A percentile compares a stretch with the other conserved stretches of the same genome.
phyloP scores from a whole-genome alignment of 495 filamentous ascomycete species.

The Xylaria castorea region DNA sequence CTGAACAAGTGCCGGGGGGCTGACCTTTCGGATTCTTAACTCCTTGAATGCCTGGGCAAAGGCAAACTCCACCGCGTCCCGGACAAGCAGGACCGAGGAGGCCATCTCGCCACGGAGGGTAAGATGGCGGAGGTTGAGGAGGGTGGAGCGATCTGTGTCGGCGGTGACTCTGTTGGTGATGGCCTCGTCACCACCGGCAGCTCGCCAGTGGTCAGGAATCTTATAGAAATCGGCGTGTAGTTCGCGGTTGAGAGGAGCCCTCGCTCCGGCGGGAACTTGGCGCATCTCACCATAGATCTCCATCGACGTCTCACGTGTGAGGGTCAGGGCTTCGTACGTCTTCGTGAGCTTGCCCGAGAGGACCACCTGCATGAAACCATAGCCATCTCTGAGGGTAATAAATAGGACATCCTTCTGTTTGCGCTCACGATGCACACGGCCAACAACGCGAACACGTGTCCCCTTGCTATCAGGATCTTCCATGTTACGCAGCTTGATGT shows the following conservation, averaged over 20 bases:
- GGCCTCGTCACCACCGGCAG: constrained; percentile 86
- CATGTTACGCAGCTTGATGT: constrained; percentile 24
- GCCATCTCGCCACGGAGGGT: constrained; percentile 88
- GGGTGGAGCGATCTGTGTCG: constrained; percentile 70
- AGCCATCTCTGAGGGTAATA: constrained; percentile 85
- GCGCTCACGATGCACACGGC: constrained; percentile 84
- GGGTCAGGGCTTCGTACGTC: constrained; percentile 88
- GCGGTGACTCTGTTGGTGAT: constrained; percentile 89
- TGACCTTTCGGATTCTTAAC: constrained; percentile 80
- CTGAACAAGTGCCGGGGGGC: constrained; percentile 96
- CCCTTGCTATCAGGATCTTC: constrained; percentile 60
- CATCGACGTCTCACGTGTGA: constrained; percentile 89
- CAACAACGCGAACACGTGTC: constrained; percentile 80
- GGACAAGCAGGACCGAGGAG: constrained; percentile 90
- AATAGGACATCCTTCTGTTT: constrained; percentile 89
- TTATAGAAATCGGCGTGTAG: constrained; percentile 93
- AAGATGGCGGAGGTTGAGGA: constrained; percentile 90
- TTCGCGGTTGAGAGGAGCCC: constrained; percentile 87
- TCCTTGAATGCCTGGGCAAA: constrained; percentile 85
- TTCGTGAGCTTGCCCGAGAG: constrained; percentile 82
- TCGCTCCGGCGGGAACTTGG: constrained; percentile 76
- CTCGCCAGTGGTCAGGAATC: constrained; percentile 61
- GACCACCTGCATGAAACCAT: constrained; percentile 89
- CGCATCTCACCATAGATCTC: constrained; percentile 88
- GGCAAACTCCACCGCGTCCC: constrained; percentile 80